Evolutionary conservation across 345 rosid species (phyloP), one percentile per base, ranked within the genome.

Genomic region (Lumnitzera littorea): DNA sequence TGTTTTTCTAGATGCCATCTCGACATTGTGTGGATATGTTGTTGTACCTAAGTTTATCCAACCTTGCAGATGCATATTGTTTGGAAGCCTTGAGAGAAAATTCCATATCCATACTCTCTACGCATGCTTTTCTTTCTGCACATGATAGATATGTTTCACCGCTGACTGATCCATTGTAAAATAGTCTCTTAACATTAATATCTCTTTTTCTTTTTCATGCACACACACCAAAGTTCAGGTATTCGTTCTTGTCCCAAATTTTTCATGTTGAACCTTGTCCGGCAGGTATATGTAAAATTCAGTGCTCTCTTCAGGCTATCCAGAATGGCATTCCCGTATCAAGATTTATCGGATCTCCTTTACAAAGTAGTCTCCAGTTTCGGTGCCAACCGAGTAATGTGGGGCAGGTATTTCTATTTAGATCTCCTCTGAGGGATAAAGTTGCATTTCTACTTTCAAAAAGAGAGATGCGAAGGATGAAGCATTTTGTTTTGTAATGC

Each of bases 301-400:
- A 89, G 96, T 59, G 96, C 96, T 63, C 75, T 89, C 51, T 89
- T 89, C 80, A 77, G 96, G 74, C 72, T 89, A 66, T 92, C 96
- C 23, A 87, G 88, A 75, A 70, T 51, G 59, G 49, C 85, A 12
- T 82, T 68, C 69, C 98, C 98, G 0, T 87, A 81, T 51, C 72
- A 70, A 60, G 96, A 92, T 68, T 73, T 89, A 53, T 62, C 81
- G 1, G 70, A 75, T 50, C 76, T 71, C 65, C 80, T 92, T 23
- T 74, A 89, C 47, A 84, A 82, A 73, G 63, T 79, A 41, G 80
- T 89, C 47, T 70, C 89, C 56, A 65, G 72, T 72, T 89, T 80
- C 15, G 96, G 96, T 24, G 85, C 86, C 53, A 80, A 77, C 56
- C 88, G 81, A 48, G 80, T 92, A 64, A 87, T 92, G 96, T 92